Base-by-base conservation (phyloP, 805 yeast genomes). In the Ogataea chonburiensis region DNA sequence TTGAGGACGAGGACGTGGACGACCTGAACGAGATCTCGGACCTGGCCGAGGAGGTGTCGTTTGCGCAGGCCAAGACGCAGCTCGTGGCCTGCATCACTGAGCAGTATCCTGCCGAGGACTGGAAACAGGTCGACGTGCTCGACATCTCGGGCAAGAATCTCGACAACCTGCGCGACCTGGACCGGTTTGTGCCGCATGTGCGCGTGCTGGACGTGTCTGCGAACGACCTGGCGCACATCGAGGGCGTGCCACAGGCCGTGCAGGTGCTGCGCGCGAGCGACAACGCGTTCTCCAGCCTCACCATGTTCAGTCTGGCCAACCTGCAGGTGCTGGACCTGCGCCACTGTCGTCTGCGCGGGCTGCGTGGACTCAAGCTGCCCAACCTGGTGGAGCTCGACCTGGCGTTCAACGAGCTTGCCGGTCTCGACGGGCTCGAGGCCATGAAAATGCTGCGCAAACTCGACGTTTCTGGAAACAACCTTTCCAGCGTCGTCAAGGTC, bases 11-110 rank as follows among this genome's bases (percentile, higher is more conserved):
- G 17, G 23, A 42, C 3, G 33, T 43, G 16, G 47, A 41, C 16
- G 47, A 45, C 8, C 20, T 52, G 17, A 50, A 52, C 16, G 46
- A 50, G 31, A 35, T 53, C n/a, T 47, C 56, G 7, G 53, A 46
- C 24, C 29, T 53, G 11, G 32, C 36, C 18, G 49, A 43, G 16
- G 71, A 72, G 29, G 35, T 71, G 3, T 69, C 79, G 3, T 75
- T 75, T 46, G 61, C 77, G 2, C 71, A 72, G 43, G 63, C 74
- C 0, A 67, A 67, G 38, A 63, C 55, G 31, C 56, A 57, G 10
- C 49, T 75, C 24, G 73, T 73, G 4, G 58, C 73, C 5, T 63
- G 70, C 3, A 64, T 75, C 17, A 72, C 74, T 1, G 70, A 68
- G 23, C 47, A 55, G 3, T 56, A 70, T 31, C 63, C 73, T 2